Base-by-base conservation (phyloP, 768 basidiomycete genomes). In the Lactarius akahatsu region DNA sequence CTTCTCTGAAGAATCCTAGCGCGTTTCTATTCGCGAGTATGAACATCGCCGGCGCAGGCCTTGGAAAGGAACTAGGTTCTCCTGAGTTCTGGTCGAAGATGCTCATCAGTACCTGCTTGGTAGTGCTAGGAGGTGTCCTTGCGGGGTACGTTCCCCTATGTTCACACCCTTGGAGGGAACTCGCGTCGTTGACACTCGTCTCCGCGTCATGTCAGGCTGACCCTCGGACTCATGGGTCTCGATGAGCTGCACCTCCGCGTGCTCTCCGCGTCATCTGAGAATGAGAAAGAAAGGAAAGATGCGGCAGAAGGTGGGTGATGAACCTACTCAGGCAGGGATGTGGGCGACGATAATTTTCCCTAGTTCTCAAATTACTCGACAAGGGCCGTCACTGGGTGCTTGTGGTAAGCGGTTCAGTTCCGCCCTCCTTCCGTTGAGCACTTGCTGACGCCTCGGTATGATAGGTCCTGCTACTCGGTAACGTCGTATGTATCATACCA, bases 171-270 rank as follows among this genome's bases (percentile, higher is more conserved):
- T 23, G 4, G 16, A 20, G 10, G 9, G 3, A 23, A 6, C 40
- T 6, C 28, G 18, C 57, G 20, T 11, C 11, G 16, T 15, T 38
- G 36, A 60, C 38, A 47, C 15, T n/a, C 40, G 20, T 20, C 38
- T 47, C 59, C 16, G 26, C 30, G 30, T n/a, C 61, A 18, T 45
- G 62, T n/a, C 71, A 94, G 94, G 2, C 78, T 97, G 61, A 97
- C 95, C 0, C 85, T 97, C 34, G 95, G 93, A 1, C 80, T 97
- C 32, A 96, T 96, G 95, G 95, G 95, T 1, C 82, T 96, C 20
- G 94, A 97, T 69, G 92, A 94, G 67, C 83, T 97, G 18, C 92
- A 96, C 71, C 83, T 97, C 7, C 86, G 93, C 20, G 95, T 96
- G 4, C 81, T 97, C 50, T 81, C 92, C 0, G 83, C 86, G 1